Evolutionary conservation across 148 eudicot species (phyloP), one percentile per base, ranked within the genome.

Genomic region (Talinum fruticosum): DNA sequence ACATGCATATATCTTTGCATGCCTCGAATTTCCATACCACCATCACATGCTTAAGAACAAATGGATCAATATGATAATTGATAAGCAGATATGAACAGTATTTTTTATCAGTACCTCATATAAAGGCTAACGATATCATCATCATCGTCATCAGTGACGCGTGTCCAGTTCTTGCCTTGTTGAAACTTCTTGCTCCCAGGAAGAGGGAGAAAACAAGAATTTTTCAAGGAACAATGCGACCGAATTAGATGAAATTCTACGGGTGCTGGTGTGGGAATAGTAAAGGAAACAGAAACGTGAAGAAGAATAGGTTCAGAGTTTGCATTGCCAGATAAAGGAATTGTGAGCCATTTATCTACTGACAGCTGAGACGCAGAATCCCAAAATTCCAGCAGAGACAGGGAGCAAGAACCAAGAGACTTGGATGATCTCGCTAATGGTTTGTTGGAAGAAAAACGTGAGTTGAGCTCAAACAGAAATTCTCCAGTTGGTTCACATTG

Each of bases 401-500:
- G 78, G 76, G 82, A 78, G 85, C 86, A 54, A 72, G 91, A 88
- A 49, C 97, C 98, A 71, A 91, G 72, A 47, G 86, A 78, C 86
- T 82, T 87, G 73, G 69, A 78, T 72, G 91, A 69, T 75, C 82
- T 89, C 71, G 82, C 41, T 64, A 83, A 70, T 32, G 85, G 85
- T 82, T 84, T 81, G 81, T 64, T 77, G 53, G 89, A 85, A 75
- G 84, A 64, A 57, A 83, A 86, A 51, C 71, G 80, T 24, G 86
- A 83, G 15, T 83, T 37, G 64, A 96, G 87, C 79, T 90, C 96
- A 77, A 93, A 86, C 34, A 85, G 80, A 64, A 96, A 79, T 76
- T 84, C 76, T 84, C 98, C 99, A 78, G 82, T 79, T 73, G 98
- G 88, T 80, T 91, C 87, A 82, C 99, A 96, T 3, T 85, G 88